Conservation (phyloP, 2,329 filamentous ascomycete genomes). For the Rosellinia necatrix region DNA sequence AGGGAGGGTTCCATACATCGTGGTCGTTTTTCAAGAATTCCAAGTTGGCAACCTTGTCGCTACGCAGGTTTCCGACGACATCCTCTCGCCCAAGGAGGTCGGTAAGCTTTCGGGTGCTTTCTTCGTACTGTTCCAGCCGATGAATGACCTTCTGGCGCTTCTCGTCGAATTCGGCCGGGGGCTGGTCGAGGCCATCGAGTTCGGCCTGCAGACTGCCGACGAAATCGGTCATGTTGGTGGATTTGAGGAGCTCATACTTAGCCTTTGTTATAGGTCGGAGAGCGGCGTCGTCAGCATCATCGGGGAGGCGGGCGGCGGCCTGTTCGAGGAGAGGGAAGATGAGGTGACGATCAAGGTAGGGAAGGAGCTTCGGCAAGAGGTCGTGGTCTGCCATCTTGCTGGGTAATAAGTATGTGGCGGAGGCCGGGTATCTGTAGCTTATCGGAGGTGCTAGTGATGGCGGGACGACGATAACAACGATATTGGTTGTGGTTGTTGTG, state of each 20-base stretch:
- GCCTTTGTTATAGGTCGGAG: conserved; percentile 76
- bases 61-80: conserved; percentile 87
- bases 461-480: no score
- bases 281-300: conserved; percentile 64
- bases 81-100: conserved; percentile 85
- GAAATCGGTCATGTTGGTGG: conserved; percentile 99
- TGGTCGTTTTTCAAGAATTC: conserved; percentile 97
- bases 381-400: conserved; percentile 70
- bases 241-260: conserved; percentile 92
- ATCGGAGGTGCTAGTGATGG: neutral
- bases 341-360: conserved; percentile 91
- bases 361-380: conserved; percentile 86
- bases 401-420: no score
- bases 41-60: conserved; percentile 98
- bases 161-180: conserved; percentile 83
- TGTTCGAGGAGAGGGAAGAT: conserved; percentile 97
- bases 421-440: conserved; percentile 26
- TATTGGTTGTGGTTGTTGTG: no score
- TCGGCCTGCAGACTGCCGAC: conserved; percentile 90
- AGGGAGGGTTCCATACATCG: conserved; percentile 63
- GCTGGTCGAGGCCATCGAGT: conserved; percentile 76
- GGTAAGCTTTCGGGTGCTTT: conserved; percentile 86
- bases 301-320: conserved; percentile 79
- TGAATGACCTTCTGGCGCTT: conserved; percentile 89
- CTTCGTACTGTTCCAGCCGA: conserved; percentile 80